Conservation (phyloP, 116 monocot genomes). For the Trichopus zeylanicus region DNA sequence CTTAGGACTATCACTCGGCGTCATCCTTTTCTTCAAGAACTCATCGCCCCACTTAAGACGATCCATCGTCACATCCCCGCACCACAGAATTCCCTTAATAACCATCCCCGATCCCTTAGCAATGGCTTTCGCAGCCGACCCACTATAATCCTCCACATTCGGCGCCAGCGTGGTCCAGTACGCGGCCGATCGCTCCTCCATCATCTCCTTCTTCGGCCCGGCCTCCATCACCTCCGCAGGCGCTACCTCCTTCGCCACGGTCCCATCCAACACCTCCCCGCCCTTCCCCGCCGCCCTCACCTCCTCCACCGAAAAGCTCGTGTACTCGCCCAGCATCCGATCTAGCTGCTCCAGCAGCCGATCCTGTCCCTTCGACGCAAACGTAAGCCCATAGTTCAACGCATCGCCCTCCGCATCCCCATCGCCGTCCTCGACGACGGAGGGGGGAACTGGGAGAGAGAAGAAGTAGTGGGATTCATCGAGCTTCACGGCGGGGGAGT, state of each 20-base stretch:
- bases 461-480: conserved; percentile 84
- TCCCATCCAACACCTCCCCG: conserved; percentile 36
- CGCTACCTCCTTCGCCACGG: conserved; percentile 33
- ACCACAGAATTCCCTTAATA: conserved; percentile 90
- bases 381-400: conserved; percentile 77
- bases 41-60: conserved; percentile 81
- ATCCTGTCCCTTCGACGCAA: conserved; percentile 68
- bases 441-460: conserved; percentile 34
- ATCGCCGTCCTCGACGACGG: too few species aligned
- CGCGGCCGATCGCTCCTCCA: conserved; percentile 61
- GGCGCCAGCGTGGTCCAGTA: conserved; percentile 98
- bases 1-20: conserved; percentile 17
- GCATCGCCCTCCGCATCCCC: conserved; percentile 2
- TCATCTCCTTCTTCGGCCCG: conserved; percentile 49
- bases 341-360: conserved; percentile 38
- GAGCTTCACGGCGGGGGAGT: conserved; percentile 65
- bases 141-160: conserved; percentile 91
- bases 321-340: conserved; percentile 32
- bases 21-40: conserved; percentile 49
- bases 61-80: conserved; percentile 84
- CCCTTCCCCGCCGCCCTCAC: conserved; percentile 20
- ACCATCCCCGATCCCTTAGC: conserved; percentile 73
- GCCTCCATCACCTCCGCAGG: conserved; percentile 37
- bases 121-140: conserved; percentile 46
- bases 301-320: conserved; percentile 59